Conservation (phyloP, 1,284 basidiomycete species). For the Boletus sp. region DNA sequence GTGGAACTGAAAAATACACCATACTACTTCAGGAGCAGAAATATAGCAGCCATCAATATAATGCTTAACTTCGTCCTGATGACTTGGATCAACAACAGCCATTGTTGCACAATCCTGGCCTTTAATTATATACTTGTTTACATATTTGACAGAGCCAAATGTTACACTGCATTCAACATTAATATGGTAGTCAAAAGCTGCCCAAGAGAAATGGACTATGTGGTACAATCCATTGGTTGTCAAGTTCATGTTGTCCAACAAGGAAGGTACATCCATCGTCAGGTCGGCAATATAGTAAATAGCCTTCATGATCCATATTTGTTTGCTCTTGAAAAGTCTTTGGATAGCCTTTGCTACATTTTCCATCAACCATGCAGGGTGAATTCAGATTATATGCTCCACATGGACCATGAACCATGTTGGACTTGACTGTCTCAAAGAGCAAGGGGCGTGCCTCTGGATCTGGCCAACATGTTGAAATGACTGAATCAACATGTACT, state of each 20-base stretch:
- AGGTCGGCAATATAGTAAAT: conserved; percentile 12
- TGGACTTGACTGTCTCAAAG: background rate
- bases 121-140: conserved; percentile 48
- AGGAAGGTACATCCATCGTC: background rate
- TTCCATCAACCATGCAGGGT: background rate
- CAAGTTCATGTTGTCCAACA: background rate
- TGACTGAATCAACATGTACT: conserved; percentile 43
- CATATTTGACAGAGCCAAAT: conserved; percentile 41
- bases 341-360: background rate
- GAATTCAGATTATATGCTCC: background rate
- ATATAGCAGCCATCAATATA: conserved; percentile 15
- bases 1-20: conserved; percentile 7
- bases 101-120: conserved; percentile 37
- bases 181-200: conserved; percentile 48
- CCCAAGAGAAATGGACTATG: background rate
- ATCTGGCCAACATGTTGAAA: conserved; percentile 50
- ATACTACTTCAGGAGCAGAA: conserved; percentile 5
- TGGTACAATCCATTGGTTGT: background rate
- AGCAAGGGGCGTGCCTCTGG: background rate
- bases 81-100: no score
- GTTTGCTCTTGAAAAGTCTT: background rate
- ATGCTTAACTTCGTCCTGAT: conserved; percentile 7
- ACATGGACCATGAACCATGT: background rate
- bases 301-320: conserved; percentile 1
- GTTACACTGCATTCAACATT: conserved; percentile 42